Evolutionary conservation across 768 basidiomycete genomes (phyloP), one percentile per base, ranked within the genome.

Genomic region (Collybiopsis confluens): DNA sequence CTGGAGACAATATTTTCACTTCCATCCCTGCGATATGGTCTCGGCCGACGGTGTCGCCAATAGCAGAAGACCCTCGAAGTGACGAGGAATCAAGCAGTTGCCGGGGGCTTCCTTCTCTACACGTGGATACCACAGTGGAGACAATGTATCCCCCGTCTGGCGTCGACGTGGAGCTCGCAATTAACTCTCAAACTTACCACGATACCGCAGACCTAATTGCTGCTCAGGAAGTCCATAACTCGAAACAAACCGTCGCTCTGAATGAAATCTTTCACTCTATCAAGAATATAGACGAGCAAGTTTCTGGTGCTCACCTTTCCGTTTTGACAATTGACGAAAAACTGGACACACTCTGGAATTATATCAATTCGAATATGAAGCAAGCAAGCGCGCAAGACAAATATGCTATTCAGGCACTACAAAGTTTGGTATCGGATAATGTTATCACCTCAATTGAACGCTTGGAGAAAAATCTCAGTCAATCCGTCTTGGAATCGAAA

Each of bases 391-490:
- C n/a, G n/a, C n/a, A n/a, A n/a, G n/a, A n/a, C n/a, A n/a, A 50
- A 65, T 64, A 59, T 30, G 69, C 69, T 52, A 58, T 80, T 36
- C 73, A 72, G 26, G 74, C 67, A 15, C 64, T 81, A 38, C 67
- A 71, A 47, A 48, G 53, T 2, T 72, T 70, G n/a, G 59, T 84
- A 48, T 67, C 66, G 11, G 61, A 61, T 7, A 65, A 75, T 33
- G 62, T 76, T 33, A 70, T 74, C 10, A 54, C 65, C 5, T 58
- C 80, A 35, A 52, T 69, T 23, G 65, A 64, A 28, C 72, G 67
- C 52, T 60, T 73, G 15, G 54, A 58, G 13, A 63, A 64, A 24
- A 65, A 73, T 42, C 35, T 40, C 50, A 52, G 20, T 26, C 52
- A 33, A 23, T 11, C 15, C 3, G 35, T 45, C 10, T n/a, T 45